A percentile compares a stretch with the other conserved stretches of the same genome.
Conservation (phyloP, 2,329 filamentous ascomycete species). For the Colletotrichum sp. region DNA sequence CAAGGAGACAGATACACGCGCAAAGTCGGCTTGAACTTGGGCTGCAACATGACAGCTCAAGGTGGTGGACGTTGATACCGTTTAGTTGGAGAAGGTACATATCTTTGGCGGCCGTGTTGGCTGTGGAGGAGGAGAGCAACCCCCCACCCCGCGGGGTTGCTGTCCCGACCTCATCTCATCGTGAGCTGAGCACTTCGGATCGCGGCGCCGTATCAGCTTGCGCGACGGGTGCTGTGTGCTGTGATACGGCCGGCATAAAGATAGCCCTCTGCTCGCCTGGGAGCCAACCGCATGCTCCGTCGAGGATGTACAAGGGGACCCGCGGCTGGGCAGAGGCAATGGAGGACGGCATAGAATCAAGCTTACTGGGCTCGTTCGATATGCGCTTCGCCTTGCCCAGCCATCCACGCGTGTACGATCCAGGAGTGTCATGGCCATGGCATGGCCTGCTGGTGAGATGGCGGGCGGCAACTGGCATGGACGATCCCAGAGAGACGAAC, state of each 20-base stretch:
- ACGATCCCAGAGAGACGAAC: not conserved
- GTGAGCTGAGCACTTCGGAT: slow-evolving; percentile 15
- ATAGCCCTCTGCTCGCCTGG: not conserved
- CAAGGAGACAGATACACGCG: not conserved
- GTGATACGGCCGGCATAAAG: slow-evolving; percentile 11
- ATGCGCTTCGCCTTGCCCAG: slow-evolving; percentile 13
- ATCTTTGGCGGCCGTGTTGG: not conserved
- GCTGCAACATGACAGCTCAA: not conserved
- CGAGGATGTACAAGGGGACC: not conserved
- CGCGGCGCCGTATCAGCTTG: slow-evolving; percentile 8
- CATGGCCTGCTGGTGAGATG: not conserved
- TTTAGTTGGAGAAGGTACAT: not conserved
- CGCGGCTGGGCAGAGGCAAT: not conserved
- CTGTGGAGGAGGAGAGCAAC: not conserved
- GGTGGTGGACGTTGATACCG: not conserved
- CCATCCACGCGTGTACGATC: not conserved
- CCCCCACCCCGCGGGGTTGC: not conserved
- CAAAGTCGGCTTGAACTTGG: not conserved
- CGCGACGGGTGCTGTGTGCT: not conserved
- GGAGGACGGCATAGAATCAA: not conserved
- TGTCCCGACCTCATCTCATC: slow-evolving; percentile 1
- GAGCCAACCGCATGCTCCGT: slow-evolving; percentile 5
- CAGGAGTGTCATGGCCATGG: not conserved
- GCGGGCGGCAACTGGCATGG: slow-evolving; percentile 3
- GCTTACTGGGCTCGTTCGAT: slow-evolving; percentile 2